Conservation (phyloP, 225 moss, liverwort and hornwort genomes). For the Pseudoscleropodium purum region DNA sequence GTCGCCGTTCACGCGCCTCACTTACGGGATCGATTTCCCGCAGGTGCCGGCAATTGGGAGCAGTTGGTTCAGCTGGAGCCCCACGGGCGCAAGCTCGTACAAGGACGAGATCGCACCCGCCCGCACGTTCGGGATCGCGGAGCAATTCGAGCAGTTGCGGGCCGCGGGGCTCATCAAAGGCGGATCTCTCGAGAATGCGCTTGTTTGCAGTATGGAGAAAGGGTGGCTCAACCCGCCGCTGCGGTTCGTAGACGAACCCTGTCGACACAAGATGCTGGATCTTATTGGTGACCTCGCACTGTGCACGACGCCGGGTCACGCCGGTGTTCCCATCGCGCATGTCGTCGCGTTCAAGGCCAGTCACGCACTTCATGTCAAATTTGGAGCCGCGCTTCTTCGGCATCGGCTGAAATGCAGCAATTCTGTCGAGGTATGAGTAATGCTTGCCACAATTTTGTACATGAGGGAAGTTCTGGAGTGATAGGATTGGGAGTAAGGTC, state of each 20-base stretch:
- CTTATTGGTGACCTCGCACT: slow-evolving; percentile 88
- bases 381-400: slow-evolving; percentile 59
- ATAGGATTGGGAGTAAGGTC: not conserved
- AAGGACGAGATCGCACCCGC: slow-evolving; percentile 74
- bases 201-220: slow-evolving; percentile 77
- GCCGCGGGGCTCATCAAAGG: slow-evolving; percentile 87
- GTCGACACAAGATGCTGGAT: slow-evolving; percentile 91
- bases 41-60: slow-evolving; percentile 77
- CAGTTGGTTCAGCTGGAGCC: slow-evolving; percentile 88
- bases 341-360: slow-evolving; percentile 96
- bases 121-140: slow-evolving; percentile 90
- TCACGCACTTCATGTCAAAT: slow-evolving; percentile 76
- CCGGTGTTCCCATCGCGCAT: slow-evolving; percentile 81
- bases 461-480: not conserved
- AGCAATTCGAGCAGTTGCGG: slow-evolving; percentile 75
- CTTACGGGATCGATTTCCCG: slow-evolving; percentile 89
- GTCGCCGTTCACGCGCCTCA: slow-evolving; percentile 59
- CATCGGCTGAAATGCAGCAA: not conserved
- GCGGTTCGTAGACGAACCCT: slow-evolving; percentile 82
- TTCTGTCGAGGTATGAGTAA: not conserved
- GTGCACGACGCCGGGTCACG: slow-evolving; percentile 66
- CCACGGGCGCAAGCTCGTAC: slow-evolving; percentile 41
- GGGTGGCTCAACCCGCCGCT: slow-evolving; percentile 97
- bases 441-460: not conserved
- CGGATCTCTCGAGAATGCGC: slow-evolving; percentile 82